Conservation (phyloP, 768 basidiomycete species). For the Dioszegia hungarica region DNA sequence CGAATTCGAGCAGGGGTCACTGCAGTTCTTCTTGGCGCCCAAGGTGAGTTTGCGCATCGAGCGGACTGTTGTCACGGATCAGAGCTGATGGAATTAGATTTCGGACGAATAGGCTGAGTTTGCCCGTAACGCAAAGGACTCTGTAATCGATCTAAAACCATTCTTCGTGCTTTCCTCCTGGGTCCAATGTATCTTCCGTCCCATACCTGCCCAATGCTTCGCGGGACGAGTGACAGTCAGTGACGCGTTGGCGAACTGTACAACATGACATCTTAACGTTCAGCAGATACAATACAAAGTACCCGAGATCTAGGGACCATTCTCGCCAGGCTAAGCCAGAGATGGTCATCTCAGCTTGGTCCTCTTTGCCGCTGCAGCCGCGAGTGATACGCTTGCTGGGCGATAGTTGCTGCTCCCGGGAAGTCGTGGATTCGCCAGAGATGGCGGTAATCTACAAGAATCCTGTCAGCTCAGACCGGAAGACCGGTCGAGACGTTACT, state of each 20-base stretch:
- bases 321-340: background rate
- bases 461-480: background rate
- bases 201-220: too few relatives aligned
- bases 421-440: constrained; percentile 32
- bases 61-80: background rate
- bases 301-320: too few relatives aligned
- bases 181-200: background rate
- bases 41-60: constrained; percentile 57
- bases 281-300: too few relatives aligned
- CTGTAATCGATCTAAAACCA: too few relatives aligned
- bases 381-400: constrained; percentile 18
- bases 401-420: constrained; percentile 41
- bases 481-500: too few relatives aligned
- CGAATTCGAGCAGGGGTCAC: constrained; percentile 78
- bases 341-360: constrained; percentile 19
- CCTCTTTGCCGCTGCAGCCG: constrained; percentile 12
- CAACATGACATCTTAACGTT: too few relatives aligned
- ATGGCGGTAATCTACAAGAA: constrained; percentile 32
- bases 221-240: too few relatives aligned
- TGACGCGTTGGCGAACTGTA: too few relatives aligned
- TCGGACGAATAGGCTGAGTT: constrained; percentile 12
- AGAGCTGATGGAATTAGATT: constrained; percentile 9
- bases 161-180: too few relatives aligned
- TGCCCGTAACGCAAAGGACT: too few relatives aligned
- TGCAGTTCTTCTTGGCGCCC: constrained; percentile 92